Conservation (phyloP, 31 red algal genomes). For the Asparagopsis taxiformis region DNA sequence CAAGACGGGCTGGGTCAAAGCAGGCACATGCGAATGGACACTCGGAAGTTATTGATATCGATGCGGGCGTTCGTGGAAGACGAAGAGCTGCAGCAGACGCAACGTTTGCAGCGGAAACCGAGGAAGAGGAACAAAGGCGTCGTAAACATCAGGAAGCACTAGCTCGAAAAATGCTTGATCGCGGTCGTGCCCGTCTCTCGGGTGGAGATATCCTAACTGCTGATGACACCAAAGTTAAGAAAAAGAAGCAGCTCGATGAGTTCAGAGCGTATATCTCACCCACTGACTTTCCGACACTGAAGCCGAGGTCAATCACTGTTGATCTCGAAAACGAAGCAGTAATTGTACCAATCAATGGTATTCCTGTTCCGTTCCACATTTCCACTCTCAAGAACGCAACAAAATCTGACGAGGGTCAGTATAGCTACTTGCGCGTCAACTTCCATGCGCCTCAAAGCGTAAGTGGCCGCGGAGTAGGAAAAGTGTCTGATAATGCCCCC, state of each 20-base stretch:
- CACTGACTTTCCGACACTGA: conserved; percentile 54
- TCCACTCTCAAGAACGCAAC: conserved; percentile 88
- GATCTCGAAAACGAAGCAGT: conserved; percentile 84
- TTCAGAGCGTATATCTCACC: conserved; percentile 59
- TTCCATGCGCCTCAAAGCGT: conserved; percentile 70
- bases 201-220: conserved; percentile 41
- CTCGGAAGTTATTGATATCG: neutral
- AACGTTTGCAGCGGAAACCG: conserved; percentile 41
- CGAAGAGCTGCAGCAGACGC: conserved; percentile 43
- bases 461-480: conserved; percentile 4
- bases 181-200: conserved; percentile 44
- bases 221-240: conserved; percentile 52
- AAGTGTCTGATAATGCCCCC: conserved; percentile 42
- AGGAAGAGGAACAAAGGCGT: conserved; percentile 72
- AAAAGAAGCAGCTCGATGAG: conserved; percentile 73
- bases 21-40: conserved; percentile 9
- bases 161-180: conserved; percentile 67
- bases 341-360: conserved; percentile 91
- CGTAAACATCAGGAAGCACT: conserved; percentile 83
- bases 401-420: conserved; percentile 81
- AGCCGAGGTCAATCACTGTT: conserved; percentile 76
- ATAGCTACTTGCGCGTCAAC: conserved; percentile 93
- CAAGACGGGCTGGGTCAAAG: neutral
- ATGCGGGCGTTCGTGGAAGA: conserved; percentile 29
- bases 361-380: conserved; percentile 96